Percentiles rank a stretch among this genome's conserved stretches.
Evolutionary conservation across 2,329 filamentous ascomycete genomes (phyloP).

Genomic region (Arthrocladium fulminans): DNA sequence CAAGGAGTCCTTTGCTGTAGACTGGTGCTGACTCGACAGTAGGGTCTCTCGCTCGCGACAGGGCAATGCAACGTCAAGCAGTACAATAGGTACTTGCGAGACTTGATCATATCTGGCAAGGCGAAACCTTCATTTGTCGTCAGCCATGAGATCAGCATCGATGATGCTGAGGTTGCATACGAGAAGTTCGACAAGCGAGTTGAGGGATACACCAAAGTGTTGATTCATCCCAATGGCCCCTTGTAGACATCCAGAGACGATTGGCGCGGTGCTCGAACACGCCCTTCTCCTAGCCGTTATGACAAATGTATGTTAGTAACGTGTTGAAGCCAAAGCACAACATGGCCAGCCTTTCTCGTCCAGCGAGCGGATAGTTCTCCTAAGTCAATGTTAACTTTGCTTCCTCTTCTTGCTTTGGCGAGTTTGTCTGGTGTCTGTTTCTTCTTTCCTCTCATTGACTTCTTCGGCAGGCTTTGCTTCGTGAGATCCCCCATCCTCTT

Average conservation of each 20-base stretch:
- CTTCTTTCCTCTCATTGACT: too few relatives aligned
- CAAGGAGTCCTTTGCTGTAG: not conserved
- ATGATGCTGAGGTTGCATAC: constrained; percentile 53
- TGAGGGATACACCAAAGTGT: constrained; percentile 59
- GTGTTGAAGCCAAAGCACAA: too few relatives aligned
- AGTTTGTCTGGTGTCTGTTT: too few relatives aligned
- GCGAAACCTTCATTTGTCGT: constrained; percentile 61
- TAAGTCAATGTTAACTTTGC: too few relatives aligned
- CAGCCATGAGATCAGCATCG: constrained; percentile 54
- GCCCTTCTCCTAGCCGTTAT: too few relatives aligned
- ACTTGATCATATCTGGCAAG: constrained; percentile 55
- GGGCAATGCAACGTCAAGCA: constrained; percentile 61
- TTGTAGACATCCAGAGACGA: not conserved
- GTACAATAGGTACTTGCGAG: constrained; percentile 58
- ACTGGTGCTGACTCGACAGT: constrained; percentile 4
- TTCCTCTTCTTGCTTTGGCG: too few relatives aligned
- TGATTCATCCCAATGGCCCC: constrained; percentile 55
- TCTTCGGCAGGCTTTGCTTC: too few relatives aligned
- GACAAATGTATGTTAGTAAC: too few relatives aligned
- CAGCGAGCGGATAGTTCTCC: too few relatives aligned
- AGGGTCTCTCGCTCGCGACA: constrained; percentile 52
- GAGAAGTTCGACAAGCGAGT: constrained; percentile 58
- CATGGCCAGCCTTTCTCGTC: too few relatives aligned
- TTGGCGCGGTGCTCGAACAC: not conserved
- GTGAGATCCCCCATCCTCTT: too few relatives aligned